These are phyloP conservation scores for Cytauxzoon felis DNA, from an alignment of 169 alveolate species.

Conservation along the genomic window DNA sequence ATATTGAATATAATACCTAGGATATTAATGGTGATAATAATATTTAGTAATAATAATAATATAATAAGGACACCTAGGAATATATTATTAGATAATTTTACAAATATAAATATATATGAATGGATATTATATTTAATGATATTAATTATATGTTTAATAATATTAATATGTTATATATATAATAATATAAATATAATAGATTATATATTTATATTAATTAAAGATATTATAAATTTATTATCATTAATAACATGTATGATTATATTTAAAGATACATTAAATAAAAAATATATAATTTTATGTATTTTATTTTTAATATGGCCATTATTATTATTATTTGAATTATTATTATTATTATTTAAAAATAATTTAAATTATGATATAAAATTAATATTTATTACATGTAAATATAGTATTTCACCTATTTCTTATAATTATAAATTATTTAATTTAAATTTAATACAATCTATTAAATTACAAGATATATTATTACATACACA, in stretches of 20 bases:
- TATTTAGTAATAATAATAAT: neutral
- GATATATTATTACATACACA: conserved; percentile 49
- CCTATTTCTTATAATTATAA: conserved; percentile 32
- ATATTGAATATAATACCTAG: neutral
- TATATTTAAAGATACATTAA: conserved; percentile 11
- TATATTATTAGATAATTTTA: neutral
- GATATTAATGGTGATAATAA: neutral
- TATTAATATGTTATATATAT: conserved; percentile 11
- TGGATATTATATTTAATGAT: conserved; percentile 11
- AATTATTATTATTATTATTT: neutral
- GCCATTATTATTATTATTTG: conserved; percentile 16
- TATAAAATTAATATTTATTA: conserved; percentile 7
- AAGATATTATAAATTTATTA: conserved; percentile 25
- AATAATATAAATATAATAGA: conserved; percentile 23
- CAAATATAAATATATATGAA: neutral
- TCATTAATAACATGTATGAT: conserved; percentile 32
- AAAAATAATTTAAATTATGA: neutral
- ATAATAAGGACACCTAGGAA: conserved; percentile 51
- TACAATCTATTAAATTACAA: conserved; percentile 12
- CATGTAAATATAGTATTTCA: conserved; percentile 37
- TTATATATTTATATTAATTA: neutral
- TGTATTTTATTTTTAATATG: conserved; percentile 7
- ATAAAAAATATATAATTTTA: neutral
- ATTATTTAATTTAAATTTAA: conserved; percentile 28
- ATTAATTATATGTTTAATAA: neutral